A percentile compares a stretch with the other conserved stretches of the same genome.
Conservation (phyloP, 805 yeast genomes). For the Maudiozyma pseudohumilis region DNA sequence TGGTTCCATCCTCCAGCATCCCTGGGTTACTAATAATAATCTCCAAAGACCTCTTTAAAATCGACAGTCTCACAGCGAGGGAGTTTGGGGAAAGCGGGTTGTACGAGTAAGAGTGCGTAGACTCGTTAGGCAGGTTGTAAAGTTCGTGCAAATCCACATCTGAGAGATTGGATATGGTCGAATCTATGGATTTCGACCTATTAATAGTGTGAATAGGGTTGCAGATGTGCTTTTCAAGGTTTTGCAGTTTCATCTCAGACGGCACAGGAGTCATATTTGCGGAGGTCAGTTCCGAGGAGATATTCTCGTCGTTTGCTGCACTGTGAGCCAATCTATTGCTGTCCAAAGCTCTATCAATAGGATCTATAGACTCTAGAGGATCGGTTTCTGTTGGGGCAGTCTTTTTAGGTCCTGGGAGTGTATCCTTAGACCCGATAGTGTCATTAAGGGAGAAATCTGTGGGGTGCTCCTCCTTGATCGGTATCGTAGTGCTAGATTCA, state of each 20-base stretch:
- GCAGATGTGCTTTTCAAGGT: background rate
- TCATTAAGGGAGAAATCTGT: no score
- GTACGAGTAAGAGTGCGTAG: conserved; percentile 78
- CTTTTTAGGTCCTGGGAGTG: no score
- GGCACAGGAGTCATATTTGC: background rate
- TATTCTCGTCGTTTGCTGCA: background rate
- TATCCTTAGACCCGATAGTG: background rate
- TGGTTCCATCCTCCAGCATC: conserved; percentile 11
- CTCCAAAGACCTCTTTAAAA: conserved; percentile 65
- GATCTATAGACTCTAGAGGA: no score
- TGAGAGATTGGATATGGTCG: conserved; percentile 8
- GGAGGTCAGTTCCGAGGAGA: background rate
- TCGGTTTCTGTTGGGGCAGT: no score
- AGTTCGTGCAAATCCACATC: conserved; percentile 35
- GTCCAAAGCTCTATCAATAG: background rate
- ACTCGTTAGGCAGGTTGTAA: conserved; percentile 60
- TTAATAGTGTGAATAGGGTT: background rate
- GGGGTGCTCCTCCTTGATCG: background rate
- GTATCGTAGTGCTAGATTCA: background rate
- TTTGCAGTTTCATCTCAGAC: background rate
- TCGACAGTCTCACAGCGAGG: conserved; percentile 62
- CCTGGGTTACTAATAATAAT: conserved; percentile 56
- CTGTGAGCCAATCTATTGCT: background rate
- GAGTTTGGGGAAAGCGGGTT: conserved; percentile 77
- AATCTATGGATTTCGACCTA: conserved; percentile 9